Evolutionary conservation across 371 early-diverging fungal species (phyloP).

Genomic region (Rhizopus sp.): DNA sequence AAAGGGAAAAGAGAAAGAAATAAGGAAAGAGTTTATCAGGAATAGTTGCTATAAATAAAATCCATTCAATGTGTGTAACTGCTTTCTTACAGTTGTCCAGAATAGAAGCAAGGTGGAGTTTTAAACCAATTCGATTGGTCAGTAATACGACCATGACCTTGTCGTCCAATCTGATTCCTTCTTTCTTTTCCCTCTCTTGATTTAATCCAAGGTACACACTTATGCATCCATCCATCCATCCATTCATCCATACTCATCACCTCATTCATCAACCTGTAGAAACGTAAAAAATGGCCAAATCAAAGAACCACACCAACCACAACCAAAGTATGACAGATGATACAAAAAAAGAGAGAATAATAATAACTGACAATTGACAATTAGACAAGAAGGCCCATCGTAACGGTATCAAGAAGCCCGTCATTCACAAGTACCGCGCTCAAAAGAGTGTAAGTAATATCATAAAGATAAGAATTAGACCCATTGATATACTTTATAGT

Average conservation of each 20-base stretch:
- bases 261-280: not conserved
- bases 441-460: conserved; percentile 83
- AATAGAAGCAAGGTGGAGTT: conserved; percentile 1
- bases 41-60: not conserved
- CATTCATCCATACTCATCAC: not conserved
- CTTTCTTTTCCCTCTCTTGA: conserved; percentile 1
- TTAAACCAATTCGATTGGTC: not conserved
- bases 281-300: conserved; percentile 53
- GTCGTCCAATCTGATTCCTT: not conserved
- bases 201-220: conserved; percentile 2
- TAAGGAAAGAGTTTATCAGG: not conserved
- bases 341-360: not conserved
- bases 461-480: not conserved
- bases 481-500: conserved; percentile 34
- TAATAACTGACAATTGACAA: not conserved
- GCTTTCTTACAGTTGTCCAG: not conserved
- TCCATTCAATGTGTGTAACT: not conserved
- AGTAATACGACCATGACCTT: not conserved
- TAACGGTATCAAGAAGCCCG: conserved; percentile 96
- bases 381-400: conserved; percentile 97
- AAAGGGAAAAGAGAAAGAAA: no score
- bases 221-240: not conserved
- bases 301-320: conserved; percentile 99
- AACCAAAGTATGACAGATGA: conserved; percentile 81
- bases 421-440: conserved; percentile 85